Evolutionary conservation across 1,139 yeast species (phyloP).

Genomic region (Candida sanyaensis): DNA sequence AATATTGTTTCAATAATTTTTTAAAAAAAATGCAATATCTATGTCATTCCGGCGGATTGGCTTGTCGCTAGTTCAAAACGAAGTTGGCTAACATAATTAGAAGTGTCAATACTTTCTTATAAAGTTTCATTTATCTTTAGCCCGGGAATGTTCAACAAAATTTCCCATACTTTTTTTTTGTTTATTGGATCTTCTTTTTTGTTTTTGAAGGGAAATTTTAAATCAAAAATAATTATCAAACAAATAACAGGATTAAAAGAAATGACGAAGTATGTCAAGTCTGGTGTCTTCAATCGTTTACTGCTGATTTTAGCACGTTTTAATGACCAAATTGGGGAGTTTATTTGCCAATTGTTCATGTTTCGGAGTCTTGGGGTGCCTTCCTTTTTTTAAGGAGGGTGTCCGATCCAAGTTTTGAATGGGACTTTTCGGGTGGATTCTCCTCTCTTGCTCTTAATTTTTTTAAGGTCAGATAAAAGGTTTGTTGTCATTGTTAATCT

Average conservation of each 20-base stretch:
- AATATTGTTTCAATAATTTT: neutral
- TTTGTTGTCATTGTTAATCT: neutral
- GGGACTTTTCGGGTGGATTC: neutral
- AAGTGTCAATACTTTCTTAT: neutral
- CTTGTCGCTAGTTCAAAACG: neutral
- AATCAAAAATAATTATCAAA: conserved; percentile 3
- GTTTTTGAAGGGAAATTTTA: conserved; percentile 4
- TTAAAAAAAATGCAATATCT: conserved; percentile 1
- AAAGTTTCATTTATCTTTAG: neutral
- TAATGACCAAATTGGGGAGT: neutral
- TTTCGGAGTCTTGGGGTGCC: conserved; percentile 3
- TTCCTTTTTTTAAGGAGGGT: neutral
- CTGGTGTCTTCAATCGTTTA: neutral
- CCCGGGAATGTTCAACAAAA: neutral
- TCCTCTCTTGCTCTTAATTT: conserved; percentile 2
- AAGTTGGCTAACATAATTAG: neutral
- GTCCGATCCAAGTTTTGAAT: conserved; percentile 3
- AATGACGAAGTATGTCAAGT: neutral
- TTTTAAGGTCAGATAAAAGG: conserved; percentile 3
- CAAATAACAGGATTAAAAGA: conserved; percentile 1
- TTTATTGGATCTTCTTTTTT: conserved; percentile 4
- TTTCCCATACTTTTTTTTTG: conserved; percentile 6
- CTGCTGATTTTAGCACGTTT: neutral
- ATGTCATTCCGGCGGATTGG: conserved; percentile 4
- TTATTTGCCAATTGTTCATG: neutral